Conservation (phyloP, 495 filamentous ascomycete species). For the Aspergillus cavernicola region DNA sequence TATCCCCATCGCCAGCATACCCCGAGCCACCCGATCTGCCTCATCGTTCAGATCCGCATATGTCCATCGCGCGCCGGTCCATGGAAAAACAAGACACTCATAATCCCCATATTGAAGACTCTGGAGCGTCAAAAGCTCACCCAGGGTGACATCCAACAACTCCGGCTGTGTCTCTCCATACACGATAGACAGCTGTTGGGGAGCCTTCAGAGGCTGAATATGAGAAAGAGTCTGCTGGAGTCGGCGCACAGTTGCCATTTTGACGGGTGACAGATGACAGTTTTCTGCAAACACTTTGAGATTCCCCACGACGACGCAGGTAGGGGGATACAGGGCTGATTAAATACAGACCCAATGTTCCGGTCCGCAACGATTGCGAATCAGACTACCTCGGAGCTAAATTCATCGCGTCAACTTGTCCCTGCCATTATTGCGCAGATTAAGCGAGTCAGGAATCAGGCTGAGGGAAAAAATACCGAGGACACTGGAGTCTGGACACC, state of each 20-base stretch:
- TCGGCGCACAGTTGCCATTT: conserved; percentile 34
- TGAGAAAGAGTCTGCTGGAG: conserved; percentile 40
- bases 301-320: not conserved
- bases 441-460: conserved; percentile 1
- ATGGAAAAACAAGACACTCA: conserved; percentile 62
- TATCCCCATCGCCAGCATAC: conserved; percentile 56
- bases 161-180: conserved; percentile 57
- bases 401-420: no score
- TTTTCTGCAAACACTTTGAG: not conserved
- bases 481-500: not conserved
- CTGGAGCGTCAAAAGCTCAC: conserved; percentile 59
- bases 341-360: conserved; percentile 11
- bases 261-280: not conserved
- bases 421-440: not conserved
- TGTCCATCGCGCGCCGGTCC: conserved; percentile 64
- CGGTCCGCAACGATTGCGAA: not conserved
- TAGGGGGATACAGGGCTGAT: conserved; percentile 1
- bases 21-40: conserved; percentile 54
- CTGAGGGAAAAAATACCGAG: not conserved
- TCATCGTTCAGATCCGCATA: conserved; percentile 61
- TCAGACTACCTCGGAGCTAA: conserved; percentile 11
- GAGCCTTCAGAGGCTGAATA: conserved; percentile 19
- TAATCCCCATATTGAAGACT: conserved; percentile 54
- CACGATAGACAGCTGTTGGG: conserved; percentile 47
- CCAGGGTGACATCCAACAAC: conserved; percentile 58